These are phyloP conservation scores for Metschnikowia lochheadii DNA, from an alignment of 805 yeast genomes.

Conservation along the genomic window DNA sequence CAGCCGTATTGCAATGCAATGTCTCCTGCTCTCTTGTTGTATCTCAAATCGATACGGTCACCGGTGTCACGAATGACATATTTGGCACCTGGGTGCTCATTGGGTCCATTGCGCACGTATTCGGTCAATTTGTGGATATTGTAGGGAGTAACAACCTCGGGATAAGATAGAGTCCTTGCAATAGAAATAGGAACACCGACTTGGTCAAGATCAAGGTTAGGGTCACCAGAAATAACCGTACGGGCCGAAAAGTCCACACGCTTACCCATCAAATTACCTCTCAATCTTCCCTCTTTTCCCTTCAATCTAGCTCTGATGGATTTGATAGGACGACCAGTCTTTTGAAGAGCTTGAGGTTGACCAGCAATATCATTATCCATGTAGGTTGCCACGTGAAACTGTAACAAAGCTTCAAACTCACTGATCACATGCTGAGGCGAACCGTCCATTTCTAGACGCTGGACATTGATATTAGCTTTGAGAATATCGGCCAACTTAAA, in stretches of 20 bases:
- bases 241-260: conserved; percentile 99
- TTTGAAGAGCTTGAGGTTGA: conserved; percentile 98
- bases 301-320: conserved; percentile 98
- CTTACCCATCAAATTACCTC: conserved; percentile 99
- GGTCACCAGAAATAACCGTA: conserved; percentile 99
- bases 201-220: conserved; percentile 94
- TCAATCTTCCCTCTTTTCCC: conserved; percentile 98
- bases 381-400: conserved; percentile 97
- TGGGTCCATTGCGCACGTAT: conserved; percentile 95
- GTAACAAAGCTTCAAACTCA: conserved; percentile 92
- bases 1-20: conserved; percentile 97
- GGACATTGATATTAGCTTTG: conserved; percentile 96
- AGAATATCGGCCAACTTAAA: conserved; percentile 94
- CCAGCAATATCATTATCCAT: conserved; percentile 99
- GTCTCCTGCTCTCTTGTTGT: conserved; percentile 97
- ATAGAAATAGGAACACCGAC: conserved; percentile 98
- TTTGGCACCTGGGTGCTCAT: conserved; percentile 99
- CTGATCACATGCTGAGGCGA: conserved; percentile 97
- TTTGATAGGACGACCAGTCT: conserved; percentile 97
- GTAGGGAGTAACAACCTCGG: conserved; percentile 96
- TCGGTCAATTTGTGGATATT: conserved; percentile 92
- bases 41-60: conserved; percentile 95
- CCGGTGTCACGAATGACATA: conserved; percentile 98
- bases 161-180: conserved; percentile 92
- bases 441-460: conserved; percentile 95